Evolutionary conservation across 495 filamentous ascomycete species (phyloP).

Genomic region (Penicillium ucsense): DNA sequence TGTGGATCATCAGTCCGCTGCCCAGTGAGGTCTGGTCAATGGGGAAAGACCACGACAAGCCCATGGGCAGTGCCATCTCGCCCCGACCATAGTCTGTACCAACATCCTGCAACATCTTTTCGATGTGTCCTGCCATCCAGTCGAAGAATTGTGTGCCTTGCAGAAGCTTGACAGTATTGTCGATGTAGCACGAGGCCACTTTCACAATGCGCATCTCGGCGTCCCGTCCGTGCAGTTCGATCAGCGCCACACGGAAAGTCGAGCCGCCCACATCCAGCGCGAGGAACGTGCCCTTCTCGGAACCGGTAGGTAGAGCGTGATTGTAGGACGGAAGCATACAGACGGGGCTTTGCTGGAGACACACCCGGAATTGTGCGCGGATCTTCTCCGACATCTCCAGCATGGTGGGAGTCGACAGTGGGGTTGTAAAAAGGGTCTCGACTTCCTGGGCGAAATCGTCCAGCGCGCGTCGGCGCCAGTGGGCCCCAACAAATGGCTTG

Average conservation of each 20-base stretch:
- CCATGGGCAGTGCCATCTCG: constrained; percentile 40
- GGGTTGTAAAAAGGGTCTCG: constrained; percentile 35
- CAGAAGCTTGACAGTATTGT: constrained; percentile 42
- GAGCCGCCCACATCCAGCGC: constrained; percentile 61
- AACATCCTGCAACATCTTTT: constrained; percentile 39
- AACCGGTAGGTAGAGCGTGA: constrained; percentile 49
- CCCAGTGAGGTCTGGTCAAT: constrained; percentile 53
- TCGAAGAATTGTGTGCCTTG: constrained; percentile 53
- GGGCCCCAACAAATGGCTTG: constrained; percentile 26
- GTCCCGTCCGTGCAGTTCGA: constrained; percentile 43
- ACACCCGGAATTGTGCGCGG: constrained; percentile 46
- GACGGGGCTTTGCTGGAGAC: constrained; percentile 42
- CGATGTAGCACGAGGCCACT: constrained; percentile 43
- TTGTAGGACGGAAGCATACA: constrained; percentile 63
- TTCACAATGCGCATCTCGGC: constrained; percentile 42
- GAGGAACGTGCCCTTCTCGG: constrained; percentile 50
- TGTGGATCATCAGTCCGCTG: constrained; percentile 47
- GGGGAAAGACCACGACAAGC: constrained; percentile 61
- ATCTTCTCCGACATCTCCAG: constrained; percentile 48
- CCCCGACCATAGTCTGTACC: constrained; percentile 29
- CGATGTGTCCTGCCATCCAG: constrained; percentile 56
- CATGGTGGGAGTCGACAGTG: constrained; percentile 34
- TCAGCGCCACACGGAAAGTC: constrained; percentile 53
- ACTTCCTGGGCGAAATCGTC: constrained; percentile 44
- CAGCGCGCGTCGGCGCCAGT: constrained; percentile 36